These are phyloP conservation scores for Fusarium euwallaceae DNA, from an alignment of 2,329 filamentous ascomycete species.

Conservation along the genomic window DNA sequence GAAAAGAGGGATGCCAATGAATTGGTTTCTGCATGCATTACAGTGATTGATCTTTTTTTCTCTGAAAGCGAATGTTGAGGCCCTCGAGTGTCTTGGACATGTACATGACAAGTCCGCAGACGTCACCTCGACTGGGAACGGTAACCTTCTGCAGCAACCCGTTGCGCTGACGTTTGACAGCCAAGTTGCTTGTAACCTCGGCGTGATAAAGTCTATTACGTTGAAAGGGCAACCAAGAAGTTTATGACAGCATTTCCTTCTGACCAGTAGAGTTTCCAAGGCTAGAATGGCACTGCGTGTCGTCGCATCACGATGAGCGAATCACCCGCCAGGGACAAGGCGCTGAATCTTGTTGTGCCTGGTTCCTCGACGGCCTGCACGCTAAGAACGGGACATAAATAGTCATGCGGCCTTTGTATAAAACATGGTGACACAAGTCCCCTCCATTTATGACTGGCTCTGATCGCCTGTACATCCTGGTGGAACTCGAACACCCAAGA, in stretches of 20 bases:
- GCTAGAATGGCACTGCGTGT: conserved; percentile 20
- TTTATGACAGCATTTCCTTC: conserved; percentile 34
- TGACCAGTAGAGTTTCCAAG: conserved; percentile 20
- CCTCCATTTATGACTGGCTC: background rate
- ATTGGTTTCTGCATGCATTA: conserved; percentile 17
- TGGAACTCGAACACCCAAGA: conserved; percentile 12
- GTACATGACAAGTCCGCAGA: conserved; percentile 17
- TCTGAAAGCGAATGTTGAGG: background rate
- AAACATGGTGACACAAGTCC: background rate
- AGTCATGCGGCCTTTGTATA: background rate
- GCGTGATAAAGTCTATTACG: conserved; percentile 19
- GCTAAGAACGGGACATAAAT: background rate
- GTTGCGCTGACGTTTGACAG: conserved; percentile 34
- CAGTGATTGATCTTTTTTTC: background rate
- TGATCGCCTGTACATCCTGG: background rate
- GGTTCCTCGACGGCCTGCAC: conserved; percentile 4
- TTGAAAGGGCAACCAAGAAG: conserved; percentile 21
- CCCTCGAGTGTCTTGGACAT: conserved; percentile 7
- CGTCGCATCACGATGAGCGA: conserved; percentile 34
- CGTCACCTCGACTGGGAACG: conserved; percentile 27
- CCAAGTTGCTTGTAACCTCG: conserved; percentile 3
- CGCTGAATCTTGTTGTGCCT: conserved; percentile 12
- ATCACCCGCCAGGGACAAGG: conserved; percentile 34
- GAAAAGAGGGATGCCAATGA: conserved; percentile 5
- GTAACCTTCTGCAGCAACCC: conserved; percentile 35